Base-by-base conservation (phyloP, 2,329 filamentous ascomycete genomes). In the Zopfia rhizophila region DNA sequence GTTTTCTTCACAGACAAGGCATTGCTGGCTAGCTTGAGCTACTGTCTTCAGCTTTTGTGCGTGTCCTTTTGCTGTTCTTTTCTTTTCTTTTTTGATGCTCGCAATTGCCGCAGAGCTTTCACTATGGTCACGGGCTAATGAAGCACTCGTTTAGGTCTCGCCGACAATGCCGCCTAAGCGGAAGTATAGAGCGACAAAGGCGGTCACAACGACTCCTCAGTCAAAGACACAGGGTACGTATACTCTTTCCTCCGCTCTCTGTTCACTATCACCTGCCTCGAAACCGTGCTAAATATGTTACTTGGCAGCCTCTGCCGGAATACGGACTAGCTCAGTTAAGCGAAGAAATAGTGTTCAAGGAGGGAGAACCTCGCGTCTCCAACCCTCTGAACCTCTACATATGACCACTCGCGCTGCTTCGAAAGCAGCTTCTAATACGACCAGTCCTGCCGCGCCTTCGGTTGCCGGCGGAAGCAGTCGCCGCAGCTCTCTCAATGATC, bases 391-490 rank as follows among this genome's bases (percentile, higher is more conserved):
- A 64, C 74, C 75, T 40, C 66, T 77, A 60, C 75, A 77, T 63
- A 79, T 79, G 76, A 78, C 72, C 45, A 78, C 75, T 38, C 71
- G 76, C 45, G 69, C 68, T 58, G 70, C 70, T 64, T 67, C 68
- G 59, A 70, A 69, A 52, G 67, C 64, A 48, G 66, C 63, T 38
- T 72, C 70, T 38, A 66, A 63, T 48, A 63, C 65, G 44, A 63
- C 60, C 39, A 70, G 62, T 53, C 58, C 70, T 23, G 63, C 62
- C 47, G 67, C 63, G 17, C 51, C 63, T 33, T 72, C 70, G 48
- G 59, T 59, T 54, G 60, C 64, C 35, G 66, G 64, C 54, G 65
- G 56, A 28, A 60, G 60, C 57, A 73, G 72, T 45, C 70, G 70
- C 44, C 69, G 72, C 54, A 74, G 63, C 60, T 74, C 72, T 31